phyloP scores from a whole-genome alignment of 208 protist species.

The Leishmania mexicana region DNA sequence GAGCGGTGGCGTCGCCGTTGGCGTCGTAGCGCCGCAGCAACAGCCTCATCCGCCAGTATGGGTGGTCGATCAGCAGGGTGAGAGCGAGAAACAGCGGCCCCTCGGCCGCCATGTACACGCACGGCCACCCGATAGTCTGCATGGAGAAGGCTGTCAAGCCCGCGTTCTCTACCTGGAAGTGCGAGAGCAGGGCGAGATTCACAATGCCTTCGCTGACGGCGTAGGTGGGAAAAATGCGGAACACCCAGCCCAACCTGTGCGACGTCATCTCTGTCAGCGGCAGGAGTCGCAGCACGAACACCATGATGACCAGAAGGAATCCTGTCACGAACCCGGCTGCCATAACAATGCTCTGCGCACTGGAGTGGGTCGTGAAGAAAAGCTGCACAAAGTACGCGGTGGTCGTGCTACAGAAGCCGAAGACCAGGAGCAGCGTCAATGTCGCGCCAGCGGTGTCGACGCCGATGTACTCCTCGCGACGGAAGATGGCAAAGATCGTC shows the following conservation, averaged over 20 bases:
- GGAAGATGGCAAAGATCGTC: constrained; percentile 41
- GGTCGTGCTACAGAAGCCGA: constrained; percentile 35
- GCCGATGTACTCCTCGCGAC: constrained; percentile 41
- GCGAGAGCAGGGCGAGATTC: constrained; percentile 36
- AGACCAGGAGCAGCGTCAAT: constrained; percentile 32
- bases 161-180: neutral
- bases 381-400: constrained; percentile 45
- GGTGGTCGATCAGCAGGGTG: constrained; percentile 46
- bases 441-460: constrained; percentile 22
- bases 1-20: constrained; percentile 6
- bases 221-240: constrained; percentile 54
- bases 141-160: constrained; percentile 20
- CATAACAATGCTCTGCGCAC: constrained; percentile 49
- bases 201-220: constrained; percentile 59
- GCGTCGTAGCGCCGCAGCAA: constrained; percentile 17
- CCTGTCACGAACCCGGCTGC: constrained; percentile 49
- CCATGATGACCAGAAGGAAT: constrained; percentile 47
- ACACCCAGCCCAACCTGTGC: constrained; percentile 33
- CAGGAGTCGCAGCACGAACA: constrained; percentile 42
- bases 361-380: constrained; percentile 48
- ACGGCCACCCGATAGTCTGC: constrained; percentile 24
- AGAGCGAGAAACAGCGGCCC: constrained; percentile 35
- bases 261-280: constrained; percentile 26
- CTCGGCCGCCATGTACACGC: constrained; percentile 51
- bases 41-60: constrained; percentile 18